Percentiles rank a stretch among this genome's conserved stretches.
These are phyloP conservation scores for Fusarium gaditjirri DNA, from an alignment of 2,329 filamentous ascomycete species.

Conservation along the genomic window DNA sequence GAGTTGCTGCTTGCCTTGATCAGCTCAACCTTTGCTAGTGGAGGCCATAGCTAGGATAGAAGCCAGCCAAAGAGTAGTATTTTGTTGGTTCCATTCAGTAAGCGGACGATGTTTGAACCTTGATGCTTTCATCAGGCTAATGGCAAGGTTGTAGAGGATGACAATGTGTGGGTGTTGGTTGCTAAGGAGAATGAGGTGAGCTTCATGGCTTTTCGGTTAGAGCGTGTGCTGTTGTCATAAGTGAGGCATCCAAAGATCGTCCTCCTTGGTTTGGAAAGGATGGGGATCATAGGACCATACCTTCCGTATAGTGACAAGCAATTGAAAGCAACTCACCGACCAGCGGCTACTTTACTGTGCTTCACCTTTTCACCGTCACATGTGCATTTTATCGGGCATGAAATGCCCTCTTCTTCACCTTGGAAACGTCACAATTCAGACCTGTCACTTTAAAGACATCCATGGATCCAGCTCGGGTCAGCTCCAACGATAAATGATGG, in stretches of 20 bases:
- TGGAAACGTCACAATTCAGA: slow-evolving; percentile 34
- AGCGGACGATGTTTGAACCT: slow-evolving; percentile 11
- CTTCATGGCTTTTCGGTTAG: slow-evolving; percentile 16
- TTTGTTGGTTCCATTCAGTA: slow-evolving; percentile 5
- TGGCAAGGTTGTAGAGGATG: slow-evolving; percentile 4
- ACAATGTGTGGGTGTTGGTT: slow-evolving; percentile 4
- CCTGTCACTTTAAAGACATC: slow-evolving; percentile 14
- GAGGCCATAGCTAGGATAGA: neutral
- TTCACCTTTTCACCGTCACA: slow-evolving; percentile 16
- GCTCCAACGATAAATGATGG: slow-evolving; percentile 1
- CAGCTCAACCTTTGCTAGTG: neutral
- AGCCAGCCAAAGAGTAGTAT: neutral
- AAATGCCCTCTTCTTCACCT: slow-evolving; percentile 5
- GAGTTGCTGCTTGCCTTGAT: neutral
- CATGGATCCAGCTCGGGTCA: slow-evolving; percentile 16
- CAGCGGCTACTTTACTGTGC: slow-evolving; percentile 3
- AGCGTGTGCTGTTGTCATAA: neutral
- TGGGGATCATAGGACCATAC: neutral
- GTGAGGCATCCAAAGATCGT: neutral
- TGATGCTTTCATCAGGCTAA: slow-evolving; percentile 8
- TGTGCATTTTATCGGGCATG: neutral
- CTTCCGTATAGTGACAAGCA: neutral
- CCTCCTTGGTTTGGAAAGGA: neutral
- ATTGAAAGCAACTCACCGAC: neutral
- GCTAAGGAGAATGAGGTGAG: slow-evolving; percentile 15